Evolutionary conservation across 2,329 filamentous ascomycete species (phyloP).

Genomic region (Nakataea oryzae): DNA sequence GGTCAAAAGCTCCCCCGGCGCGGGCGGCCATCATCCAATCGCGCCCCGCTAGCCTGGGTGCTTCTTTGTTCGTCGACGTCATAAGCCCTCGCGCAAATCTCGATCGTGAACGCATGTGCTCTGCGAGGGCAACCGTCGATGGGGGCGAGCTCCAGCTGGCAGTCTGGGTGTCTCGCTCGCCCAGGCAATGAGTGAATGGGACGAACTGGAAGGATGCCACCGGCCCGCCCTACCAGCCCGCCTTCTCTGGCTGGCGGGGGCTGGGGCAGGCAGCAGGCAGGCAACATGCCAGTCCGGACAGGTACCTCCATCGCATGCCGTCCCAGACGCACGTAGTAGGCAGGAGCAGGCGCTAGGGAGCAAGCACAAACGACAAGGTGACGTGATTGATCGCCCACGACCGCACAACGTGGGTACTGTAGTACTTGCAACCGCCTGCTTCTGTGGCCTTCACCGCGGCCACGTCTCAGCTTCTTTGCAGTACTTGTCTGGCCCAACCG

Average conservation of each 20-base stretch:
- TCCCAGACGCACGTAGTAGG: neutral
- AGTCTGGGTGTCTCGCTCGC: neutral
- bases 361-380: constrained; percentile 6
- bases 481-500: neutral
- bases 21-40: neutral
- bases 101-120: neutral
- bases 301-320: neutral
- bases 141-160: neutral
- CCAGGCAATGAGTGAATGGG: neutral
- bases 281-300: no score
- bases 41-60: neutral
- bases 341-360: neutral
- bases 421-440: neutral
- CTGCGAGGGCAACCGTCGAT: neutral
- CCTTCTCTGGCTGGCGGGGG: neutral
- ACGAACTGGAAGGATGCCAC: neutral
- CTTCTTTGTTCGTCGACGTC: neutral
- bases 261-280: neutral
- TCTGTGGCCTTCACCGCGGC: neutral
- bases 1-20: neutral
- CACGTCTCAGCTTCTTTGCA: neutral
- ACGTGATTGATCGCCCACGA: constrained; percentile 9
- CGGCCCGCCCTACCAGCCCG: neutral
- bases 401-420: neutral
- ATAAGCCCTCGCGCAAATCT: neutral